These are phyloP conservation scores for Fusarium sambucinum DNA, from an alignment of 2,329 filamentous ascomycete genomes.

Conservation along the genomic window DNA sequence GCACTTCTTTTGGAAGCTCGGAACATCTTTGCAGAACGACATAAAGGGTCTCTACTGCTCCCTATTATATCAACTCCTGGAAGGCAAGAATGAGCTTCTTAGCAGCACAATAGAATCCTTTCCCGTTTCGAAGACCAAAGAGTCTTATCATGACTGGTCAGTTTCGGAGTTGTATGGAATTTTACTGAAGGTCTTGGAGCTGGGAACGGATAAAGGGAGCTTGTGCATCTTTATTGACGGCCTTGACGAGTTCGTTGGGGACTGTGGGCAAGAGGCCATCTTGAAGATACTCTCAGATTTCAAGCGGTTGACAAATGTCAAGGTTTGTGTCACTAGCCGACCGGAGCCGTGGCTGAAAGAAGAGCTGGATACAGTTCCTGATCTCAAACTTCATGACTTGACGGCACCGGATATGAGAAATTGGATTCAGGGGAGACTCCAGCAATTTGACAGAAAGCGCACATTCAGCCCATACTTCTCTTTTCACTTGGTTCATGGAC, in stretches of 20 bases:
- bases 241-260: not conserved
- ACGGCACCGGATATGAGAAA: not conserved
- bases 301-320: not conserved
- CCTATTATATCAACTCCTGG: not conserved
- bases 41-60: not conserved
- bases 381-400: not conserved
- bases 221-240: not conserved
- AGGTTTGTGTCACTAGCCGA: not conserved
- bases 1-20: not conserved
- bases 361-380: not conserved
- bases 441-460: not conserved
- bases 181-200: not conserved
- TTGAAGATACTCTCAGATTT: not conserved
- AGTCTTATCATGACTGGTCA: not conserved
- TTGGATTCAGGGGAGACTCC: not conserved
- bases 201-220: accelerated
- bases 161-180: not conserved
- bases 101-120: not conserved
- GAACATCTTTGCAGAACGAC: not conserved
- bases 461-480: too few relatives aligned
- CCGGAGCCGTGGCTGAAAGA: not conserved
- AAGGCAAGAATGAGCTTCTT: not conserved
- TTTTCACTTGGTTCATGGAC: accelerated
- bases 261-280: not conserved
- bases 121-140: not conserved